These are phyloP conservation scores for Populus pruinosa DNA, from an alignment of 345 rosid genomes.

Conservation along the genomic window DNA sequence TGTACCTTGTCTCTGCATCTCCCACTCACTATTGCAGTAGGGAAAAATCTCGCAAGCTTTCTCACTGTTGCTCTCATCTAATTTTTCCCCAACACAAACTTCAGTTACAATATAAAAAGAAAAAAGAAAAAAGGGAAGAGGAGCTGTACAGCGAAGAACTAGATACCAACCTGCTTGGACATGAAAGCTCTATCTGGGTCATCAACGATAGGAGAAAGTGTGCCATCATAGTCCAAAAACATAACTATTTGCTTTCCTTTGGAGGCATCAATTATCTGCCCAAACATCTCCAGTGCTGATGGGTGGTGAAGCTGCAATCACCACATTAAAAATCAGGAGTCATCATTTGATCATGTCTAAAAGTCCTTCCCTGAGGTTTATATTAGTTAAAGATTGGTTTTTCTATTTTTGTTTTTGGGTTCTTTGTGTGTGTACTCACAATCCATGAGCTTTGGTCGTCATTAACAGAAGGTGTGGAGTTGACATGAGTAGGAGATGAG, in stretches of 20 bases:
- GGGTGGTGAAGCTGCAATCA: conserved; percentile 53
- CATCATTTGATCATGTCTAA: background rate
- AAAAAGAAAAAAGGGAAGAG: background rate
- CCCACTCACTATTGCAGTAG: conserved; percentile 65
- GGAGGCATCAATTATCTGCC: conserved; percentile 43
- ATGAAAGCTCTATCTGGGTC: conserved; percentile 60
- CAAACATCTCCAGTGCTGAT: conserved; percentile 47
- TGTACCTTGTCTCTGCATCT: conserved; percentile 61
- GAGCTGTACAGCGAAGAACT: background rate
- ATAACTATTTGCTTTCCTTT: conserved; percentile 46
- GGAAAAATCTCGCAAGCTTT: conserved; percentile 50
- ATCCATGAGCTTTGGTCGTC: conserved; percentile 55
- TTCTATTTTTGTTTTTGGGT: too few relatives aligned
- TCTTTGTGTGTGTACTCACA: conserved; percentile 30
- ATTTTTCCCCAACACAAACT: background rate
- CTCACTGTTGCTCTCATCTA: conserved; percentile 65
- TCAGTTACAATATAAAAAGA: background rate
- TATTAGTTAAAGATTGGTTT: background rate
- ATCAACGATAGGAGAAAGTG: conserved; percentile 68
- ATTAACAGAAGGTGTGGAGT: conserved; percentile 40
- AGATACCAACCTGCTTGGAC: conserved; percentile 52
- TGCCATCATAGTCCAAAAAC: conserved; percentile 71
- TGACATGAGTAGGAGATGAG: conserved; percentile 85
- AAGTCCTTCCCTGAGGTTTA: background rate
- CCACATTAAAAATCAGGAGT: background rate